Conservation (phyloP, 805 yeast species). For the Lachancea lanzarotensis region DNA sequence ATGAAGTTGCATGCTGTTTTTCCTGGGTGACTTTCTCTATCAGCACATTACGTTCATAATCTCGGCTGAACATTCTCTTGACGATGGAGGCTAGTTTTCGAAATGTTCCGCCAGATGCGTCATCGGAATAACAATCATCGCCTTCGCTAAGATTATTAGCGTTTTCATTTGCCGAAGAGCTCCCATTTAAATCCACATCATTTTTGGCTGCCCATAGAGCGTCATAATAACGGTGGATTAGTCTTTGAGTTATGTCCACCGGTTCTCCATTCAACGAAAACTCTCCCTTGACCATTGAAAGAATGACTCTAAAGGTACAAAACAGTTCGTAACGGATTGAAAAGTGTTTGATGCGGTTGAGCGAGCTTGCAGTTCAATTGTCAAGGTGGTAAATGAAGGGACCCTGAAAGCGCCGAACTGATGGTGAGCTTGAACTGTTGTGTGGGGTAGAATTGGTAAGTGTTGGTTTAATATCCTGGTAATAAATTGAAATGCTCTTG, state of each 20-base stretch:
- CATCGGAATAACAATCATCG: background rate
- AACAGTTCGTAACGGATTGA: background rate
- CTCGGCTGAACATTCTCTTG: conserved; percentile 12
- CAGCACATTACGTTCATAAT: conserved; percentile 31
- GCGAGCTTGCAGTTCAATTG: too few relatives aligned
- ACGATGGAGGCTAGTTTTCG: background rate
- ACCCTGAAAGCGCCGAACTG: too few relatives aligned
- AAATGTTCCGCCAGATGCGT: conserved; percentile 2
- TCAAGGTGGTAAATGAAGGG: too few relatives aligned
- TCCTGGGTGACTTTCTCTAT: conserved; percentile 37
- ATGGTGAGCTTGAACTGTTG: too few relatives aligned
- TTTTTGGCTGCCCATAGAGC: background rate
- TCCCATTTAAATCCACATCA: background rate
- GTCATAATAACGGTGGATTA: conserved; percentile 17
- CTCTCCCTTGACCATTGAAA: conserved; percentile 3
- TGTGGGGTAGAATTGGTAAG: too few relatives aligned
- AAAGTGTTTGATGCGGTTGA: background rate
- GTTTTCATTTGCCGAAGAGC: background rate
- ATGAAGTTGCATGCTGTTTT: conserved; percentile 45
- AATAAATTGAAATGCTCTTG: too few relatives aligned
- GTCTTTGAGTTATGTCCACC: conserved; percentile 16
- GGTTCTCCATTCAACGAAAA: conserved; percentile 5
- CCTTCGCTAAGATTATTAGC: background rate
- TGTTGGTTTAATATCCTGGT: too few relatives aligned
- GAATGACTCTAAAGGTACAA: background rate